Evolutionary conservation across 2,329 filamentous ascomycete genomes (phyloP).

Genomic region (Penicillium sp.): DNA sequence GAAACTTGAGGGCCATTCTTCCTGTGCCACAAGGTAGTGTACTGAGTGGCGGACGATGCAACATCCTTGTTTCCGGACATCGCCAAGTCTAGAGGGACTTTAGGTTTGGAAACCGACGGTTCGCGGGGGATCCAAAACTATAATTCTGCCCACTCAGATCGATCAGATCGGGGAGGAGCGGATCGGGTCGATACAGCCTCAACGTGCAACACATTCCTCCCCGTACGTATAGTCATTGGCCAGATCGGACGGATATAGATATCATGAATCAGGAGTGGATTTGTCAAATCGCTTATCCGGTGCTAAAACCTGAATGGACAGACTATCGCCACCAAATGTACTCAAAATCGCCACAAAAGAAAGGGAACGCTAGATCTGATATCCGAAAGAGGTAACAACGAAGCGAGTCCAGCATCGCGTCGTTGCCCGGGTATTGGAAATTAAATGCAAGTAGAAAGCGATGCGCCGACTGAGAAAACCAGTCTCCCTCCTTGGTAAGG

Average conservation of each 20-base stretch:
- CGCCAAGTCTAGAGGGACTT: neutral
- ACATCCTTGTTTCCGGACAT: neutral
- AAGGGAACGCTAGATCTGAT: neutral
- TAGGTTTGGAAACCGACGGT: neutral
- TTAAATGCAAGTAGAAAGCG: slow-evolving; percentile 8
- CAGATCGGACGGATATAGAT: neutral
- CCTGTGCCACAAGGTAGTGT: too few relatives aligned
- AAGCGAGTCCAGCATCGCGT: slow-evolving; percentile 1
- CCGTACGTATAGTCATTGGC: neutral
- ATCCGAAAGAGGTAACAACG: neutral
- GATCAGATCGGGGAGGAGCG: neutral
- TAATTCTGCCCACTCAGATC: neutral
- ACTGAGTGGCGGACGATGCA: neutral
- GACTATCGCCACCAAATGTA: neutral
- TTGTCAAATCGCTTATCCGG: neutral
- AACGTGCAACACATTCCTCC: neutral
- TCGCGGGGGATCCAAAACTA: neutral
- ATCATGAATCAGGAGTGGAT: neutral
- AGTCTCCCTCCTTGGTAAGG: neutral
- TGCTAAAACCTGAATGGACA: neutral
- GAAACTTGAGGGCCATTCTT: neutral
- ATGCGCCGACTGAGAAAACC: slow-evolving; percentile 5
- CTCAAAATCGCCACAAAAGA: neutral
- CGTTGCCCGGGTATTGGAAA: slow-evolving; percentile 16
- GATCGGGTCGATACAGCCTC: neutral